Conservation (phyloP, 306 rosid species). For the Castanea sativa region DNA sequence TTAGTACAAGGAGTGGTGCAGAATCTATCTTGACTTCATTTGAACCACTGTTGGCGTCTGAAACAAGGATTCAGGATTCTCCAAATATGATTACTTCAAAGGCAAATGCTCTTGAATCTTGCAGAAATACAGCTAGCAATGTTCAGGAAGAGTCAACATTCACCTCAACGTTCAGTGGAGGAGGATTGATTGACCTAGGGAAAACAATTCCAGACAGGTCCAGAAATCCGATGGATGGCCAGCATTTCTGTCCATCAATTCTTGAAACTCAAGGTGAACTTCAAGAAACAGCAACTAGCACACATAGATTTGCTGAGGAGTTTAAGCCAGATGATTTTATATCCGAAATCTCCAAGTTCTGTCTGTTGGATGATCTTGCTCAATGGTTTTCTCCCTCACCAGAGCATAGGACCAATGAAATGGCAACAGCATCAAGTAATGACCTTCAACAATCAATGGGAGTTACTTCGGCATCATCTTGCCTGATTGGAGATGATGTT, state of each 20-base stretch:
- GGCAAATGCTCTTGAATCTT: constrained; percentile 23
- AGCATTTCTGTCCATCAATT: constrained; percentile 23
- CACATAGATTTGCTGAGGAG: constrained; percentile 33
- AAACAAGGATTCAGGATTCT: constrained; percentile 31
- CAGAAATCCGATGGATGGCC: constrained; percentile 25
- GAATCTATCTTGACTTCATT: constrained; percentile 46
- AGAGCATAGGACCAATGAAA: constrained; percentile 29
- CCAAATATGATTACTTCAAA: constrained; percentile 16
- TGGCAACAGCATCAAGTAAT: constrained; percentile 31
- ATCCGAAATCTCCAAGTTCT: constrained; percentile 38
- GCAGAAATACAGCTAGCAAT: constrained; percentile 19
- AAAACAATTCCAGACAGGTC: constrained; percentile 31
- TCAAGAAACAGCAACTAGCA: constrained; percentile 12
- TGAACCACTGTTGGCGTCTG: constrained; percentile 29
- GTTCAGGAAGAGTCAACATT: constrained; percentile 19
- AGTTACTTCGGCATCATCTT: constrained; percentile 31
- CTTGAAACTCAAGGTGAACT: constrained; percentile 23
- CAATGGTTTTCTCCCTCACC: constrained; percentile 57
- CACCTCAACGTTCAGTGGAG: constrained; percentile 18
- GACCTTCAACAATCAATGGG: constrained; percentile 38
- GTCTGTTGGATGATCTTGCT: constrained; percentile 52
- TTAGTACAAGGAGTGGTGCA: constrained; percentile 37
- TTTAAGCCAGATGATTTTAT: constrained; percentile 34
- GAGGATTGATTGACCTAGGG: constrained; percentile 6
- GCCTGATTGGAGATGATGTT: constrained; percentile 32